These are phyloP conservation scores for Wallacemonas collosoma DNA, from an alignment of 208 protist genomes.

Conservation along the genomic window DNA sequence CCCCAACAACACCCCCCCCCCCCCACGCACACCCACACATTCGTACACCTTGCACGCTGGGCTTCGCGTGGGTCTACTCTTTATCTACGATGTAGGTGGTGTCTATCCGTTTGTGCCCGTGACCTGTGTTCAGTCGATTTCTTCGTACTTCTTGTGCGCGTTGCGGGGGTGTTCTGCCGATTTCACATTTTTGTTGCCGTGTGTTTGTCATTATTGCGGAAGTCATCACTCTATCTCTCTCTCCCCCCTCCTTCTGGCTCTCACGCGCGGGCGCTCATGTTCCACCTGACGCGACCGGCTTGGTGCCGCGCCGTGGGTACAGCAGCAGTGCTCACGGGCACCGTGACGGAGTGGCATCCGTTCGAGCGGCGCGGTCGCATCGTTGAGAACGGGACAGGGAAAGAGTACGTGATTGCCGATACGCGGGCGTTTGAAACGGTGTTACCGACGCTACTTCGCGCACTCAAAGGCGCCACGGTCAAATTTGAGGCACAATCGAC, in stretches of 20 bases:
- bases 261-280: neutral
- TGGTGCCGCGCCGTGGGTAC: neutral
- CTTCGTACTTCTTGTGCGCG: no score
- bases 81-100: no score
- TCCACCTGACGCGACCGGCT: neutral
- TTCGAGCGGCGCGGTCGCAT: constrained; percentile 81
- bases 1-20: neutral
- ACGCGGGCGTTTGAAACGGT: constrained; percentile 87
- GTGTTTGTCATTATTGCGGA: neutral
- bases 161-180: no score
- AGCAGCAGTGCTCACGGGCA: constrained; percentile 24
- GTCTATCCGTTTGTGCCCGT: no score
- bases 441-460: constrained; percentile 68
- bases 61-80: no score
- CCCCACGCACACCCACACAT: no score
- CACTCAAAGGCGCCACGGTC: constrained; percentile 65
- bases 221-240: no score
- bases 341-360: constrained; percentile 70
- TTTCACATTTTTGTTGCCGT: neutral
- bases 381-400: constrained; percentile 41
- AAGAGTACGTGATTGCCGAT: constrained; percentile 64
- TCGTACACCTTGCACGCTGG: no score
- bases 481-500: constrained; percentile 39
- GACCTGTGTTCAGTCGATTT: no score
- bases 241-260: neutral